Evolutionary conservation across 1,284 basidiomycete species (phyloP), one percentile per base, ranked within the genome.

Genomic region (Butyriboletus pseudospeciosus): DNA sequence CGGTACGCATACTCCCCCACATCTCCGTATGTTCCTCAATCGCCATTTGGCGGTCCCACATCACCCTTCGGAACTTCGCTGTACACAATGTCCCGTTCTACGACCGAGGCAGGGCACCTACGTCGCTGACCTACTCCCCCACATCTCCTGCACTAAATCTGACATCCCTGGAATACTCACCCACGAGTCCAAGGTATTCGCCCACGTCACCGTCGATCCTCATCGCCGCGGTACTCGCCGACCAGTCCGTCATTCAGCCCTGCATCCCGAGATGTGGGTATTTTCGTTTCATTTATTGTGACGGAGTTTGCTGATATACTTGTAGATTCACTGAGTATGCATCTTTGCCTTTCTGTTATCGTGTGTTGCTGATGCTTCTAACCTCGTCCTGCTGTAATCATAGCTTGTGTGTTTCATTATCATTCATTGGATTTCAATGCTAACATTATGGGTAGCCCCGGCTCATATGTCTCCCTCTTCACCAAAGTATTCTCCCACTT

Each of bases 191-290:
- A 28, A 79, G 84, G 26, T 94, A 92, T 71, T 91, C 89, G 2
- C 90, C 90, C 0, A 90, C 90, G 0, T 91, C 87, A 2, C 91
- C 90, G 1, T 87, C 87, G 16, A 20, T 20, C 20, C 20, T 20
- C 90, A 2, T 92, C 88, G 4, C 90, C 90, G 13, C 81, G 86
- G 23, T 92, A 91, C 71, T 91, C 87, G 10, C 91, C 91, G 2
- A 89, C 90, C 20, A 92, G 88, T 63, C 90, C 90, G 1, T 90
- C 88, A 1, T 92, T 91, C 76, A 91, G 87, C 57, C 90, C 90
- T n/a, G 84, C 89, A 30, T 91, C 88, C 89, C 90, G 26, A 79
- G 86, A 68, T 91, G 87, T 90, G 74, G 75, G 87, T 78, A 16
- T 57, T 28, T 48, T 52, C 35, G 49, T 50, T 57, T 53, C 12